These are phyloP conservation scores for Phylloporus scabripes DNA, from an alignment of 768 basidiomycete species.

Conservation along the genomic window DNA sequence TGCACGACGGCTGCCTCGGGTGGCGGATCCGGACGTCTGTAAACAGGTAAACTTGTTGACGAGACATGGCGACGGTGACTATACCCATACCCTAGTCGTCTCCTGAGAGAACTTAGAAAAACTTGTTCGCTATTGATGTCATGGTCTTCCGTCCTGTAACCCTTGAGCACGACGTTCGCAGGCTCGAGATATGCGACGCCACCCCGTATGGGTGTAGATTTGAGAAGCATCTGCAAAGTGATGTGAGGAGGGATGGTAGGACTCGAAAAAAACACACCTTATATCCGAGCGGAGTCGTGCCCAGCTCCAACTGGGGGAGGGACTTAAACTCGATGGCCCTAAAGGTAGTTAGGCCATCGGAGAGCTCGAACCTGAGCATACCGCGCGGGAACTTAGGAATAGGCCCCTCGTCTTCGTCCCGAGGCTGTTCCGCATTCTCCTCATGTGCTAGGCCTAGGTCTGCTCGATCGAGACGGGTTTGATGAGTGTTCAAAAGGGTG, in stretches of 20 bases:
- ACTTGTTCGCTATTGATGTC: conserved; percentile 51
- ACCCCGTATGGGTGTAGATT: conserved; percentile 58
- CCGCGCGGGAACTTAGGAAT: conserved; percentile 78
- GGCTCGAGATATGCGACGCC: conserved; percentile 80
- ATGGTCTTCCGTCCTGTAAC: conserved; percentile 58
- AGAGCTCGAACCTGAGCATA: conserved; percentile 71
- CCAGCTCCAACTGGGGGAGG: conserved; percentile 61
- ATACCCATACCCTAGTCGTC: conserved; percentile 59
- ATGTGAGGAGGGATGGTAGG: not conserved
- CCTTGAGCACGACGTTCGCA: conserved; percentile 52
- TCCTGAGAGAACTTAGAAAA: conserved; percentile 57
- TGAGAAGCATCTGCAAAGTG: conserved; percentile 55
- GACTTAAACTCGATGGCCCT: conserved; percentile 72
- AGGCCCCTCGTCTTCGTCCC: conserved; percentile 58
- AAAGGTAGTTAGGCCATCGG: conserved; percentile 67
- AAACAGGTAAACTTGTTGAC: not conserved
- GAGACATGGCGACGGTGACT: not conserved
- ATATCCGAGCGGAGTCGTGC: conserved; percentile 72
- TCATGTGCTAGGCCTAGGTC: conserved; percentile 39
- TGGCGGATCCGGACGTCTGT: conserved; percentile 25
- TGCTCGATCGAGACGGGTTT: conserved; percentile 56
- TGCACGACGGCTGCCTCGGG: conserved; percentile 8
- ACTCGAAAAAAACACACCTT: conserved; percentile 48
- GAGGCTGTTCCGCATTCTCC: conserved; percentile 32
- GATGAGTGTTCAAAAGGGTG: conserved; percentile 58